phyloP scores from a whole-genome alignment of 805 yeast species.

The Clavispora carvajalis region DNA sequence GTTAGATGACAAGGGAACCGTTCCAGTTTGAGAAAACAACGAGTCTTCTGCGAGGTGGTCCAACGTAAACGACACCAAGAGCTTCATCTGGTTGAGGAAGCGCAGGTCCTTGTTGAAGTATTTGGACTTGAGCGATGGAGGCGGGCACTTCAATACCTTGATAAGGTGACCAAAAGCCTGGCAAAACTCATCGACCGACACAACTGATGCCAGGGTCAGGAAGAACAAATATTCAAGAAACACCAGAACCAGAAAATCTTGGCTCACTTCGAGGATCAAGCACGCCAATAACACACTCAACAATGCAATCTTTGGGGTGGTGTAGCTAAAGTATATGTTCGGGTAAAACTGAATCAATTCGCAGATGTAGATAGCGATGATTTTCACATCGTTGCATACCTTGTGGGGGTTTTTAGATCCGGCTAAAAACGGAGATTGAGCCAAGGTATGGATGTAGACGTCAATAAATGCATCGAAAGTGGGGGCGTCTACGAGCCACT shows the following conservation, averaged over 20 bases:
- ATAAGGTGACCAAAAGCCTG: slow-evolving; percentile 18
- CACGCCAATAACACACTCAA: slow-evolving; percentile 41
- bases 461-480: slow-evolving; percentile 64
- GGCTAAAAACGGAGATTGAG: slow-evolving; percentile 19
- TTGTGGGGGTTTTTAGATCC: slow-evolving; percentile 25
- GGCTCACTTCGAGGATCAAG: slow-evolving; percentile 31
- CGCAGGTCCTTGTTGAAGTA: slow-evolving; percentile 36
- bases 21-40: slow-evolving; percentile 5
- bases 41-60: slow-evolving; percentile 15
- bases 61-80: slow-evolving; percentile 29
- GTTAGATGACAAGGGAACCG: slow-evolving; percentile 1
- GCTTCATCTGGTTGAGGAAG: slow-evolving; percentile 32
- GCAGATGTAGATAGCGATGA: slow-evolving; percentile 57
- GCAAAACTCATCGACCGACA: slow-evolving; percentile 13
- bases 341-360: slow-evolving; percentile 63
- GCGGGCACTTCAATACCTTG: slow-evolving; percentile 41
- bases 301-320: slow-evolving; percentile 44
- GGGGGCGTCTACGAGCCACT: slow-evolving; percentile 61
- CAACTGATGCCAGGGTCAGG: slow-evolving; percentile 14
- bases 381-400: slow-evolving; percentile 41
- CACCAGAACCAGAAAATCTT: slow-evolving; percentile 18
- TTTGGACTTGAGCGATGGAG: slow-evolving; percentile 42
- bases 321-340: slow-evolving; percentile 50
- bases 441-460: slow-evolving; percentile 39
- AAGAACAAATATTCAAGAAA: slow-evolving; percentile 16